Base-by-base conservation (phyloP, 129 eudicot genomes). In the Rutidosis leptorrhynchoides region DNA sequence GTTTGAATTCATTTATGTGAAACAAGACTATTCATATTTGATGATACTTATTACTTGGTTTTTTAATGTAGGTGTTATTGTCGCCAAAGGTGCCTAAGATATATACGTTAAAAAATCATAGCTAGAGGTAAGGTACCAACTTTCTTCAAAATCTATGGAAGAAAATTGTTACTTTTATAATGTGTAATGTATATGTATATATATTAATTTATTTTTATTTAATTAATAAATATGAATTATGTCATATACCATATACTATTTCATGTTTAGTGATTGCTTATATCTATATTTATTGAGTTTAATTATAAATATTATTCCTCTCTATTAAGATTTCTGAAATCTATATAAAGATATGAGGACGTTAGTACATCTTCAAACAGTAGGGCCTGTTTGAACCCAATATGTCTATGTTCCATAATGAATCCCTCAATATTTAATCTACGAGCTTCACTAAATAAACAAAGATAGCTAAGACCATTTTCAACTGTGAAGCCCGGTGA, bases 241-340 rank as follows among this genome's bases (percentile, higher is more conserved):
- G 59, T 54, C 59, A 54, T 54, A 14, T 54, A 54, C 59, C 58
- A 52, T 52, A 24, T 8, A 52, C 26, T n/a, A n/a, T n/a, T 35
- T 35, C 12, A 5, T 9, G 14, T 8, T 5, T 37, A 11, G 45
- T 37, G 45, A 37, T 37, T 37, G 45, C 45, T 37, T 37, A 2
- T 16, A 37, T 37, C 45, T 37, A 2, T 37, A 37, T 11, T 37
- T 4, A n/a, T n/a, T n/a, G n/a, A n/a, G n/a, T n/a, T n/a, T n/a
- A n/a, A n/a, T n/a, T n/a, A n/a, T n/a, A n/a, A n/a, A n/a, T n/a
- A n/a, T n/a, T n/a, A n/a, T n/a, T n/a, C n/a, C n/a, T n/a, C n/a
- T n/a, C n/a, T n/a, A n/a, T n/a, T n/a, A n/a, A n/a, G n/a, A n/a
- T n/a, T n/a, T n/a, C n/a, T n/a, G n/a, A n/a, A n/a, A n/a, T n/a